phyloP scores from a whole-genome alignment of 2,329 filamentous ascomycete genomes.

The Ophiocordyceps sinensis region DNA sequence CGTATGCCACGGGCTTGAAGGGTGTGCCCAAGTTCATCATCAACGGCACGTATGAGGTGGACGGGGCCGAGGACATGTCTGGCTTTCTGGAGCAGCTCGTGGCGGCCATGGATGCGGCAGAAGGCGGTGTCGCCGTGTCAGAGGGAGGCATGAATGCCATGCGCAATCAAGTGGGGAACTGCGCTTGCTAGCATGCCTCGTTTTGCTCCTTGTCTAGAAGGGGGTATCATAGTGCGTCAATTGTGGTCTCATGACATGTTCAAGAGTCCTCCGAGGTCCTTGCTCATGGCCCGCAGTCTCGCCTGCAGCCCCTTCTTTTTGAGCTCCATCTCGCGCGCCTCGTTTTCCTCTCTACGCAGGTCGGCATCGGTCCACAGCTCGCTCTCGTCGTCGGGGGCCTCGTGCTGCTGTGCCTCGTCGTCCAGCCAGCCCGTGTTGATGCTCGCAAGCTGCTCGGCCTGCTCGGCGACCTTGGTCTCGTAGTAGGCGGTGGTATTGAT shows the following conservation, averaged over 20 bases:
- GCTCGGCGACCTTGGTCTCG: constrained; percentile 64
- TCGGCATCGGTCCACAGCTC: constrained; percentile 52
- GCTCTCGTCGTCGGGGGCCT: constrained; percentile 31
- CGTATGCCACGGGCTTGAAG: constrained; percentile 18
- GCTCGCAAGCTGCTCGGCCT: constrained; percentile 56
- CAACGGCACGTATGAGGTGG: constrained; percentile 50
- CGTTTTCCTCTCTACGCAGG: constrained; percentile 53
- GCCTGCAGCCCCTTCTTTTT: constrained; percentile 42
- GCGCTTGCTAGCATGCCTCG: not conserved
- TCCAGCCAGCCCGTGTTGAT: constrained; percentile 53
- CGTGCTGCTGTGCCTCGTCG: constrained; percentile 32
- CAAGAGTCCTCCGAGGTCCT: constrained; percentile 38
- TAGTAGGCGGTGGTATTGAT: constrained; percentile 64
- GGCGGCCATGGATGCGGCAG: constrained; percentile 22
- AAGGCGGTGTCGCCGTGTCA: not conserved
- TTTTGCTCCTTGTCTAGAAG: not conserved
- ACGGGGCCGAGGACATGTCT: constrained; percentile 51
- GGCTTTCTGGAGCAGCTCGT: constrained; percentile 54
- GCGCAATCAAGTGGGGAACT: not conserved
- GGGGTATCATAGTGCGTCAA: constrained; percentile 1
- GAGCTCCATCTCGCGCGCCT: constrained; percentile 39
- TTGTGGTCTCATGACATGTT: constrained; percentile 27
- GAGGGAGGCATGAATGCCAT: no score
- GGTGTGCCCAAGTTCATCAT: constrained; percentile 63
- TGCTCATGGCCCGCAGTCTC: constrained; percentile 37